Base-by-base conservation (phyloP, 2,329 filamentous ascomycete species). In the Zasmidium angulare region DNA sequence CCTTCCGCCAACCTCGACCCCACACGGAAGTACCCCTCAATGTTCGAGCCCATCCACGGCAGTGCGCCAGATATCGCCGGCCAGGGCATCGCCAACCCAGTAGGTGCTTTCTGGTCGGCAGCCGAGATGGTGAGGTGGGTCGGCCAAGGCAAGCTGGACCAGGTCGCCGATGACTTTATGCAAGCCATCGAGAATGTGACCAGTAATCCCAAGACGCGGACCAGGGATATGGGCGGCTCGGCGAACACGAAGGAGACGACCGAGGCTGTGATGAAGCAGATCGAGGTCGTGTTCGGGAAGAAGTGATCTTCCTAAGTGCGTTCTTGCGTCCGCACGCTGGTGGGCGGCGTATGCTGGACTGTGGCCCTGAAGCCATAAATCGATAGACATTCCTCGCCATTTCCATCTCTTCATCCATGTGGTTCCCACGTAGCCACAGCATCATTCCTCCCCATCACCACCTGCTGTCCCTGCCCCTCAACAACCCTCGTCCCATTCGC, bases 1-100 rank as follows among this genome's bases (percentile, higher is more conserved):
- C 87, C 88, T 2, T 89, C 87, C 0, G 86, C 82, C 46, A 90
- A 90, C 66, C 76, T 90, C 1, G 87, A 90, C 64, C 87, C 87
- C 1, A 85, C 82, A 0, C 76, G 83, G 17, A 69, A 81, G 63
- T 82, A 85, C 60, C 86, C 86, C 0, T 82, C 78, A 55, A 85
- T 86, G 81, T 86, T 86, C 62, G 84, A 86, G 74, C 84, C 84
- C 0, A 85, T 86, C 55, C 83, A 85, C 65, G 65, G 65, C 50
- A 64, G 63, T 1, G 65, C 65, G 9, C 63, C 65, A 47, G 86
- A 88, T 62, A 88, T 89, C 56, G 83, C 83, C 0, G 85, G 86
- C 2, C 82, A 84, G 66, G 85, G 84, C 0, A 77, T 85, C 24
- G 84, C 85, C 0, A 88, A 88, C 67, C 85, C 86, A 0, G 79